Evolutionary conservation across 2,329 filamentous ascomycete genomes (phyloP).

Genomic region (Phialophora chinensis): DNA sequence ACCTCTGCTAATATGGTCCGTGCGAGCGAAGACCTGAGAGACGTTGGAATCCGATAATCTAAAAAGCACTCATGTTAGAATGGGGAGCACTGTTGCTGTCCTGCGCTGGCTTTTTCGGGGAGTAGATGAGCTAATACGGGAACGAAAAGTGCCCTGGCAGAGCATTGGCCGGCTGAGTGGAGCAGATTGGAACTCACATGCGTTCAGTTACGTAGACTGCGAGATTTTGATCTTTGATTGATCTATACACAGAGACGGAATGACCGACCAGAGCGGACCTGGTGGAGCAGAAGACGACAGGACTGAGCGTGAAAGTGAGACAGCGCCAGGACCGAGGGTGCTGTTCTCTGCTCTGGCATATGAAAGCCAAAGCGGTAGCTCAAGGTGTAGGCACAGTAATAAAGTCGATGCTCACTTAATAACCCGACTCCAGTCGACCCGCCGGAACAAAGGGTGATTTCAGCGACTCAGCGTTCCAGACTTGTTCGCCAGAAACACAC

Average conservation of each 20-base stretch:
- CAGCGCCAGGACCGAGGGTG: conserved; percentile 16
- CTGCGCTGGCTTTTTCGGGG: conserved; percentile 1
- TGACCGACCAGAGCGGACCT: conserved; percentile 19
- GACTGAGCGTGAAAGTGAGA: conserved; percentile 24
- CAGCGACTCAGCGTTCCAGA: not conserved
- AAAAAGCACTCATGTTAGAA: conserved; percentile 26
- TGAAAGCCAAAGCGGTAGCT: conserved; percentile 27
- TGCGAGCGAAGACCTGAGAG: conserved; percentile 9
- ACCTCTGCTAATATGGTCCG: not conserved
- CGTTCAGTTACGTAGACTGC: conserved; percentile 25
- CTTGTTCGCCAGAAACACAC: conserved; percentile 7
- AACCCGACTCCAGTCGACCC: conserved; percentile 5
- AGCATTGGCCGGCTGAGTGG: conserved; percentile 26
- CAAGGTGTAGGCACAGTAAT: conserved; percentile 19
- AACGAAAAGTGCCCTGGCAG: conserved; percentile 8
- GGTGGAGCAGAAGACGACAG: conserved; percentile 23
- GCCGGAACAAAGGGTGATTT: not conserved
- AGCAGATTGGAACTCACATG: conserved; percentile 25
- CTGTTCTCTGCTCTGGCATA: conserved; percentile 23
- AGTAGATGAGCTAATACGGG: conserved; percentile 33
- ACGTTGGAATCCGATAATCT: conserved; percentile 23
- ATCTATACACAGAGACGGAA: conserved; percentile 22
- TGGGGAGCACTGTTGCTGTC: conserved; percentile 7
- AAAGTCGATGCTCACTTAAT: conserved; percentile 22
- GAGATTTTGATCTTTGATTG: conserved; percentile 22